Evolutionary conservation across 176 grass and related monocot species (phyloP), one percentile per base, ranked within the genome.

Genomic region (Tuctoria greenei): DNA sequence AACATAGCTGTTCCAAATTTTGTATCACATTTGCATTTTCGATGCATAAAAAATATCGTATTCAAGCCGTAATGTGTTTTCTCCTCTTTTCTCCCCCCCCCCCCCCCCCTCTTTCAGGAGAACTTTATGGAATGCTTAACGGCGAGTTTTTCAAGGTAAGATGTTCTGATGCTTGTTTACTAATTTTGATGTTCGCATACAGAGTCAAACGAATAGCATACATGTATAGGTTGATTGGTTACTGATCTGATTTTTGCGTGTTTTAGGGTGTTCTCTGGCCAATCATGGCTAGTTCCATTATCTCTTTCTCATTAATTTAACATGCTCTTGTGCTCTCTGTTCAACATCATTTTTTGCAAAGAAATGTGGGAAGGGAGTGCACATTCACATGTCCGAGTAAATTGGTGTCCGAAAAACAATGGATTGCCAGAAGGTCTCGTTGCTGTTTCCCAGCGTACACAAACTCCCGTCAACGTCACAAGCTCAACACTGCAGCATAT

Each of bases 81-180:
- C 6, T 10, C 64, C 39, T 0, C 8, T 54, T 54, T 21, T 54
- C 4, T n/a, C n/a, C n/a, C n/a, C n/a, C n/a, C n/a, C n/a, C n/a
- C n/a, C n/a, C n/a, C n/a, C 7, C 1, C 25, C 13, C 18, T 79
- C 36, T 20, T 67, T 17, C 81, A 90, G 84, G 75, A 34, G 18
- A 64, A 55, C 72, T 27, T 56, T n/a, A 93, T 93, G 90, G 84
- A 81, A 23, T 93, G 86, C 81, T 71, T 93, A 69, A 82, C 85
- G 17, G 61, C 68, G 4, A 76, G 51, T 81, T 86, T 85, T 35
- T 13, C 66, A 72, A 93, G 90, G 90, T 92, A 69, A 64, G 42
- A 4, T 31, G 2, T 47, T 67, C 17, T 73, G 11, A 60, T 9
- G 13, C 17, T 25, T 73, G 0, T 25, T 21, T 16, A 38, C 42